These are phyloP conservation scores for Monosporascus sp. DNA, from an alignment of 2,329 filamentous ascomycete species.

Conservation along the genomic window DNA sequence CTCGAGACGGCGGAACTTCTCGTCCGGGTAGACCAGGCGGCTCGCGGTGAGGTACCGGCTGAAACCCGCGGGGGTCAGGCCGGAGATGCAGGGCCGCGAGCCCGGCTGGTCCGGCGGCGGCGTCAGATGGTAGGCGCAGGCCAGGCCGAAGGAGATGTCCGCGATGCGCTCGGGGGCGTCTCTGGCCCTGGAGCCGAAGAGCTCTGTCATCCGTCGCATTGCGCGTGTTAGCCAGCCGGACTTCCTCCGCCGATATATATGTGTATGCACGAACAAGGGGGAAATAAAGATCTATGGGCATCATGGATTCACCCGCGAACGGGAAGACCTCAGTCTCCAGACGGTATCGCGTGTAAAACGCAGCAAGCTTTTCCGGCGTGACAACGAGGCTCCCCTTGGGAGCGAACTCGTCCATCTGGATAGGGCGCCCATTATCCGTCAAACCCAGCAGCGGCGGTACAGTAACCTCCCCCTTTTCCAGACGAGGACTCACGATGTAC, in stretches of 20 bases:
- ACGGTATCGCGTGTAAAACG: slow-evolving; percentile 65
- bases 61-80: slow-evolving; percentile 63
- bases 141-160: slow-evolving; percentile 50
- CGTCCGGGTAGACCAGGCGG: slow-evolving; percentile 69
- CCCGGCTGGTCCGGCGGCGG: slow-evolving; percentile 29
- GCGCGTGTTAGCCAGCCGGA: no score
- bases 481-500: slow-evolving; percentile 55
- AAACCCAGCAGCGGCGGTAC: background rate
- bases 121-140: slow-evolving; percentile 61
- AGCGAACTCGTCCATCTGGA: slow-evolving; percentile 62
- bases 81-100: slow-evolving; percentile 44
- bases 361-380: slow-evolving; percentile 67
- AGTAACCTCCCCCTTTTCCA: background rate
- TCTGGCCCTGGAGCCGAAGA: slow-evolving; percentile 41
- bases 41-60: slow-evolving; percentile 66
- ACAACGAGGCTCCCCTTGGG: slow-evolving; percentile 68
- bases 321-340: slow-evolving; percentile 62
- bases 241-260: no score
- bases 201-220: slow-evolving; percentile 28
- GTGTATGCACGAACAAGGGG: slow-evolving; percentile 2
- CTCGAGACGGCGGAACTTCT: slow-evolving; percentile 65
- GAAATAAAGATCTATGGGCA: slow-evolving; percentile 8
- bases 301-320: slow-evolving; percentile 52
- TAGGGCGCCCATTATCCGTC: background rate
- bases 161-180: slow-evolving; percentile 47